Evolutionary conservation across 2,329 filamentous ascomycete genomes (phyloP), one percentile per base, ranked within the genome.

Genomic region (Basipetospora chlamydospora): DNA sequence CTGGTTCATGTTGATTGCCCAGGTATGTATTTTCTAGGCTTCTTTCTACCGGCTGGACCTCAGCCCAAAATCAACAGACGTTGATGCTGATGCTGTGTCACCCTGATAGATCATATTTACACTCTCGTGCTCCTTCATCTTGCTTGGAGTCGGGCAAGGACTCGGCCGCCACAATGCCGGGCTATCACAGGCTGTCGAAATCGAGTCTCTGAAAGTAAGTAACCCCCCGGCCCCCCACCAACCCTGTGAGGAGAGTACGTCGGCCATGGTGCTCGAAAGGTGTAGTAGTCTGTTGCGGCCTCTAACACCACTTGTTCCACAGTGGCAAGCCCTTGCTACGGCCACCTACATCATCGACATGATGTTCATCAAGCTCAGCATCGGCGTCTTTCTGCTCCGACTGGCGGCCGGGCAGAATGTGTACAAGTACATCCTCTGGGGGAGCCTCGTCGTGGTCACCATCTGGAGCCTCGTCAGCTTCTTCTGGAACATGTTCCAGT

Each of bases 351-450:
- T 71, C 30, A 42, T 62, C 8, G 58, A 67, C 41, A 72, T 73
- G 66, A 63, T 70, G 58, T 62, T 72, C 41, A 62, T 70, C 50
- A 73, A 73, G 50, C 50, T 71, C 35, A 67, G 67, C 50, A 70
- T 72, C 33, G 63, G 60, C 23, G 52, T 70, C 40, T 69, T 70
- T 41, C 57, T 70, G 7, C 49, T 72, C 13, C 58, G 64, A 5
- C 52, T 71, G 12, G 60, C 66, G 1, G 56, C 58, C 3, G n/a
- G n/a, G n/a, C 52, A 59, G 28, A 60, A 53, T 32, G 47, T 59
- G 15, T 73, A 71, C 46, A 62, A 55, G 16, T 67, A 59, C 47
- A 63, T 62, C 25, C 57, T 73, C 5, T 57, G 58, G 43, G 45
- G 52, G 32, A 65, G 63, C 40, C 50, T 72, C 30, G 45, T 56